These are phyloP conservation scores for Sarocladium brachiariae DNA, from an alignment of 2,329 filamentous ascomycete genomes.

Conservation along the genomic window DNA sequence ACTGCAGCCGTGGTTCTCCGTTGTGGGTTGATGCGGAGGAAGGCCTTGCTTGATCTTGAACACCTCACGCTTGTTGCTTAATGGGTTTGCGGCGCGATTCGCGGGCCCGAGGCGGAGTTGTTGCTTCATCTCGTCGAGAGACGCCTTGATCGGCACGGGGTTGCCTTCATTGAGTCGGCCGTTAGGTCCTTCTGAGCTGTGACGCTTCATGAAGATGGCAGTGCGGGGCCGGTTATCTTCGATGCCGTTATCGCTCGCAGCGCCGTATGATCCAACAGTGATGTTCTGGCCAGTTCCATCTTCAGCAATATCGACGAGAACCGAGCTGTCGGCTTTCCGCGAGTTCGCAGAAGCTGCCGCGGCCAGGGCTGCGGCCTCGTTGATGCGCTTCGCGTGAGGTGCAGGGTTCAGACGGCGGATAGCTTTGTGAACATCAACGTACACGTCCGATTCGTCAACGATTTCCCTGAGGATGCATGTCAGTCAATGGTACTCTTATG, in stretches of 20 bases:
- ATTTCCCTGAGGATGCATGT: constrained; percentile 62
- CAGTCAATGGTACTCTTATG: too few relatives aligned
- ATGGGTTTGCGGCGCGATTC: constrained; percentile 57
- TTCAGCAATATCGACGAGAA: constrained; percentile 33
- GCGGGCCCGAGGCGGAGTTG: constrained; percentile 61
- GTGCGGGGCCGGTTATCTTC: constrained; percentile 42
- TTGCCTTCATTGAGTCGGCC: constrained; percentile 38
- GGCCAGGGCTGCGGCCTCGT: constrained; percentile 25
- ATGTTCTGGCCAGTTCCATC: constrained; percentile 28
- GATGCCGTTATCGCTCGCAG: constrained; percentile 30
- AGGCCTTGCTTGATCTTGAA: constrained; percentile 58
- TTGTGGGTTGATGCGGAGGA: constrained; percentile 10
- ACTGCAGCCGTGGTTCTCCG: constrained; percentile 8
- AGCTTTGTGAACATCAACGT: constrained; percentile 96
- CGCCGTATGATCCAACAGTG: constrained; percentile 28
- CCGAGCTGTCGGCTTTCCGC: constrained; percentile 17
- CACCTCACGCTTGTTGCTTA: constrained; percentile 51
- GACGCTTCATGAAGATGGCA: constrained; percentile 53
- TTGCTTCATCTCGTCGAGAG: constrained; percentile 55
- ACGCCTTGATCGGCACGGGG: constrained; percentile 50
- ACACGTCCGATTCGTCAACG: constrained; percentile 97
- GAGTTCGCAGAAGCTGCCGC: constrained; percentile 21
- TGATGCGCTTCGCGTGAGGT: constrained; percentile 60
- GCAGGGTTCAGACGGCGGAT: constrained; percentile 84
- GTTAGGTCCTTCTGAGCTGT: constrained; percentile 48